A percentile compares a stretch with the other conserved stretches of the same genome.
phyloP scores from a whole-genome alignment of 768 basidiomycete genomes.

The Amanita jacksonii region DNA sequence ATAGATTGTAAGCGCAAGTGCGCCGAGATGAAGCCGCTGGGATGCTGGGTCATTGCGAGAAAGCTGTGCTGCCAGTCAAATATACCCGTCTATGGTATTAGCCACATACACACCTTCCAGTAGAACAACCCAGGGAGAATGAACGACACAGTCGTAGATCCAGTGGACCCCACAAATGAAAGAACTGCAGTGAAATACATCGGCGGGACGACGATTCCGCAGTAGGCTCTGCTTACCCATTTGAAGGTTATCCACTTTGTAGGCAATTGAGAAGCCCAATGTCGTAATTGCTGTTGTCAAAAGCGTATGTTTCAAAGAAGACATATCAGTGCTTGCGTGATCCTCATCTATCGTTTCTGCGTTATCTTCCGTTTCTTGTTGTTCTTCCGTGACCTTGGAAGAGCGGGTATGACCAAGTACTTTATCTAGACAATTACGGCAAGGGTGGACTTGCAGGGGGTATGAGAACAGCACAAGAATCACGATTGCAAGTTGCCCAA shows the following conservation, averaged over 20 bases:
- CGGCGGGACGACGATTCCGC: not conserved
- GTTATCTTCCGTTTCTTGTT: constrained; percentile 36
- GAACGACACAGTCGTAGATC: constrained; percentile 94
- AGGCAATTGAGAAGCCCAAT: constrained; percentile 63
- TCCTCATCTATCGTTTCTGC: constrained; percentile 41
- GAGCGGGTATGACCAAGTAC: constrained; percentile 49
- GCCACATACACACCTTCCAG: constrained; percentile 59
- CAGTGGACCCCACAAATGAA: constrained; percentile 94
- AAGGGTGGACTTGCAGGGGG: constrained; percentile 91
- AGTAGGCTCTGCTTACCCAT: constrained; percentile 38
- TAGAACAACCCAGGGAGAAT: constrained; percentile 91
- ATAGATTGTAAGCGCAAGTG: constrained; percentile 63
- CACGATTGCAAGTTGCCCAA: constrained; percentile 91
- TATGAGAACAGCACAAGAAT: constrained; percentile 87
- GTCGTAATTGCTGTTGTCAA: constrained; percentile 61
- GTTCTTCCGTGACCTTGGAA: constrained; percentile 23
- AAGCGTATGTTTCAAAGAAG: constrained; percentile 52
- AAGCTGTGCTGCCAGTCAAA: constrained; percentile 32
- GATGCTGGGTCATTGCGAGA: constrained; percentile 54
- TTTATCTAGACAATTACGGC: constrained; percentile 86
- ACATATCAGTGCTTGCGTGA: constrained; percentile 53
- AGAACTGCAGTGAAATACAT: constrained; percentile 45
- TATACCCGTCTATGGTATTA: constrained; percentile 4
- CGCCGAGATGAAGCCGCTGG: constrained; percentile 41
- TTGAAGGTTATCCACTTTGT: constrained; percentile 68